These are phyloP conservation scores for Colletotrichum spaethianum DNA, from an alignment of 2,329 filamentous ascomycete genomes.

Conservation along the genomic window DNA sequence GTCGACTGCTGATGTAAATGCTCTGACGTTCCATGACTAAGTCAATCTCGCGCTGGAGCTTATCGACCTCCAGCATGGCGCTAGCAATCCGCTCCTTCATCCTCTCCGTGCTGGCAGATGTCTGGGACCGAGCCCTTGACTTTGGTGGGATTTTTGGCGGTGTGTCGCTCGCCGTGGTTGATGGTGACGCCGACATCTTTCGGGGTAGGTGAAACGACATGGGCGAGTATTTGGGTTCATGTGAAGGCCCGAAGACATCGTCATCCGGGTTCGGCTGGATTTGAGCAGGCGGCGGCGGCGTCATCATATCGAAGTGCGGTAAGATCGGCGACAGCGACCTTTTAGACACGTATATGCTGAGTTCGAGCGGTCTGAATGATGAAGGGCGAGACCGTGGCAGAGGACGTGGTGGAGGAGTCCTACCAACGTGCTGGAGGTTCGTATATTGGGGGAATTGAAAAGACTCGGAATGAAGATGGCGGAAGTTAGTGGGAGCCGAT, in stretches of 20 bases:
- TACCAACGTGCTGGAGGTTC: constrained; percentile 47
- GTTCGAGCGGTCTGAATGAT: constrained; percentile 69
- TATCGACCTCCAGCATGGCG: constrained; percentile 72
- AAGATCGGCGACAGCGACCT: constrained; percentile 69
- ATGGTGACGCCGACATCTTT: constrained; percentile 55
- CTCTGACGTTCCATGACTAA: constrained; percentile 73
- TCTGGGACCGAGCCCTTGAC: constrained; percentile 60
- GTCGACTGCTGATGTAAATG: constrained; percentile 66
- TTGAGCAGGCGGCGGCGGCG: constrained; percentile 43
- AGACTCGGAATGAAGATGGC: constrained; percentile 68
- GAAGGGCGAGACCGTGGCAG: constrained; percentile 46
- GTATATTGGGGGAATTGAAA: constrained; percentile 52
- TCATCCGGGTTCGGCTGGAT: constrained; percentile 52
- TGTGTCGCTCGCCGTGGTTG: constrained; percentile 48
- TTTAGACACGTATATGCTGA: constrained; percentile 66
- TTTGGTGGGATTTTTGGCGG: constrained; percentile 61
- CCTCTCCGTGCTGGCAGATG: constrained; percentile 62
- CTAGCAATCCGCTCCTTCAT: constrained; percentile 70
- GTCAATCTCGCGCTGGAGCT: constrained; percentile 71
- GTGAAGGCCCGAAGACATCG: constrained; percentile 52
- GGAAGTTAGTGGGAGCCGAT: constrained; percentile 72
- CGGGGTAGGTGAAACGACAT: constrained; percentile 71
- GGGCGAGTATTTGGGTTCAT: constrained; percentile 64
- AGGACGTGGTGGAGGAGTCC: constrained; percentile 45
- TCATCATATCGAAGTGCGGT: constrained; percentile 63